Conservation (phyloP, 495 filamentous ascomycete species). For the Podospora pseudopauciseta region DNA sequence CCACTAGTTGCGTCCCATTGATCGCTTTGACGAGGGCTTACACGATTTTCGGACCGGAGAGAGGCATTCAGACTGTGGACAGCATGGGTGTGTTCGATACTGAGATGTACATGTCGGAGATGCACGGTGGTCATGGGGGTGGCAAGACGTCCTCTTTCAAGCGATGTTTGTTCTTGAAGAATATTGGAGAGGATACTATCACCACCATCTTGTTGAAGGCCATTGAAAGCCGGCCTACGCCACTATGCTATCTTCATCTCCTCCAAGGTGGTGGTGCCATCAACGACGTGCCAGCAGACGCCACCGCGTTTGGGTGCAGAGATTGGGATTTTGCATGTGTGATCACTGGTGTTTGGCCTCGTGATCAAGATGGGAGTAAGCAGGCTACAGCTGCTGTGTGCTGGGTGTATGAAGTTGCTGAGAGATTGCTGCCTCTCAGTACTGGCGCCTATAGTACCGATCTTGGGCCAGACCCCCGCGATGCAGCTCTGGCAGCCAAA, state of each 20-base stretch:
- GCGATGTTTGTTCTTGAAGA: slow-evolving; percentile 59
- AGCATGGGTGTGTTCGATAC: slow-evolving; percentile 52
- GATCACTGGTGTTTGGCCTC: slow-evolving; percentile 60
- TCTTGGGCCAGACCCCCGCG: slow-evolving; percentile 60
- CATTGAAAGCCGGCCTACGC: slow-evolving; percentile 49
- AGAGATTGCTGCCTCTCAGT: slow-evolving; percentile 48
- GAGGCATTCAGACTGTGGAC: slow-evolving; percentile 42
- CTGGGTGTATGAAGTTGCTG: slow-evolving; percentile 57
- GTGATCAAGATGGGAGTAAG: slow-evolving; percentile 52
- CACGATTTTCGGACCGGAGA: slow-evolving; percentile 37
- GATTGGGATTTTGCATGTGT: slow-evolving; percentile 64
- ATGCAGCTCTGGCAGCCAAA: slow-evolving; percentile 47
- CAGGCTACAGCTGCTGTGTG: slow-evolving; percentile 38
- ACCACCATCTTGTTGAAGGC: slow-evolving; percentile 42
- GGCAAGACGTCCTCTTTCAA: slow-evolving; percentile 63
- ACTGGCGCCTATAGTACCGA: slow-evolving; percentile 58
- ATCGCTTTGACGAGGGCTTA: not conserved
- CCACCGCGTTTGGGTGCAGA: slow-evolving; percentile 60
- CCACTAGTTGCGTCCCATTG: slow-evolving; percentile 16
- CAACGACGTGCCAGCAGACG: slow-evolving; percentile 43
- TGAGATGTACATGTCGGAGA: slow-evolving; percentile 59
- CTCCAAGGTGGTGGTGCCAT: slow-evolving; percentile 58
- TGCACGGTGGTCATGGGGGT: slow-evolving; percentile 58
- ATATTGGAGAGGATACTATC: slow-evolving; percentile 43
- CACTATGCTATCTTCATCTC: slow-evolving; percentile 61